Conservation (phyloP, 371 early-diverging fungal species). For the Mucor lusitanicus region DNA sequence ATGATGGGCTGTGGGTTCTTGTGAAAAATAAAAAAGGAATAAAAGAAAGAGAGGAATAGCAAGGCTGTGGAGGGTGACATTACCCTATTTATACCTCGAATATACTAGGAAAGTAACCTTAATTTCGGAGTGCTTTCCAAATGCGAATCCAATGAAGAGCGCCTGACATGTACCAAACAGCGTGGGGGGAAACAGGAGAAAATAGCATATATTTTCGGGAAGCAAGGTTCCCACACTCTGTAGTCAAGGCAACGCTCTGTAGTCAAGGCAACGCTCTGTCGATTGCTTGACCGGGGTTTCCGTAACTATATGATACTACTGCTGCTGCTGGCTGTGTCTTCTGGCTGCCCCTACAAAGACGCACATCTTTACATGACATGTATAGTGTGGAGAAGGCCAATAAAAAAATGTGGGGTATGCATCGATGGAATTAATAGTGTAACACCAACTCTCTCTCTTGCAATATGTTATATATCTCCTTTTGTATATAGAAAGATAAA, state of each 20-base stretch:
- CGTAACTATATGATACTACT: no score
- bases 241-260: no score
- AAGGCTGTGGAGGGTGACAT: neutral
- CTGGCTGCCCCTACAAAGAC: no score
- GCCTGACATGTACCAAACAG: neutral
- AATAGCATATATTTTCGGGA: neutral
- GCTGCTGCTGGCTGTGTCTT: no score
- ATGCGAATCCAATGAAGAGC: neutral
- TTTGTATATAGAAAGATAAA: neutral
- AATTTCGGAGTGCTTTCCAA: conserved; percentile 1
- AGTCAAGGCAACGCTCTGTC: no score
- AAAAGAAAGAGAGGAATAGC: neutral
- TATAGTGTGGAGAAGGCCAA: no score
- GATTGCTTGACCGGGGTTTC: no score
- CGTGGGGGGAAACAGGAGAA: neutral
- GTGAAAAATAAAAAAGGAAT: neutral
- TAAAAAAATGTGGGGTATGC: neutral
- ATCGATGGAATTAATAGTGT: neutral
- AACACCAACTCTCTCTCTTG: neutral
- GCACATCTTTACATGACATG: no score
- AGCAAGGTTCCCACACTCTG: neutral
- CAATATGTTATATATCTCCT: neutral
- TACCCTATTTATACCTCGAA: neutral
- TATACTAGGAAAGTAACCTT: neutral
- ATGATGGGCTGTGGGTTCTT: neutral